Evolutionary conservation across 805 yeast species (phyloP).

Genomic region (Aciculoconidium aculeatum): DNA sequence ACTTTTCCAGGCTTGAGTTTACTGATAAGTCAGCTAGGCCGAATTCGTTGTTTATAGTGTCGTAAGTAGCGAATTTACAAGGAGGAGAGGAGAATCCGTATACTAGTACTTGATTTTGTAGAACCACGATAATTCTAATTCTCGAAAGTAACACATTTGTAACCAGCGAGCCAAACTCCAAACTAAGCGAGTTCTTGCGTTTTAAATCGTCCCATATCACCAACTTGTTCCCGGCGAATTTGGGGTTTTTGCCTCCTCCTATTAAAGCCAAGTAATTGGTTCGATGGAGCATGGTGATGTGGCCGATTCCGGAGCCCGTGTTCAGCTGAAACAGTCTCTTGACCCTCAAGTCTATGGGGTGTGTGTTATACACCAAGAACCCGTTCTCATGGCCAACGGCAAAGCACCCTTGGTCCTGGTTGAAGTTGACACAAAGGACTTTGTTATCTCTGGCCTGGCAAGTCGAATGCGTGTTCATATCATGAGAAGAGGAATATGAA

Average conservation of each 20-base stretch:
- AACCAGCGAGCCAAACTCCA: constrained; percentile 76
- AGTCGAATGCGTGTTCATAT: constrained; percentile 14
- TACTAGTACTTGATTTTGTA: constrained; percentile 61
- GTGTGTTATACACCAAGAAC: constrained; percentile 78
- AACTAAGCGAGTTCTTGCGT: constrained; percentile 59
- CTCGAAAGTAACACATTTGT: constrained; percentile 71
- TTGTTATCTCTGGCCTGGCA: constrained; percentile 19
- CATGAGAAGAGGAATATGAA: constrained; percentile 1
- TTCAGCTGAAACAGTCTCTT: constrained; percentile 19
- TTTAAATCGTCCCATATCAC: constrained; percentile 91
- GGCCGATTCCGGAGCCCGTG: constrained; percentile 61
- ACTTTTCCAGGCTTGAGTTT: constrained; percentile 18
- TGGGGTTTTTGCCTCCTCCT: constrained; percentile 83
- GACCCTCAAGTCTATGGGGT: constrained; percentile 77
- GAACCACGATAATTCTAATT: constrained; percentile 66
- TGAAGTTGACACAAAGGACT: constrained; percentile 61
- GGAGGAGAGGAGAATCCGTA: constrained; percentile 84
- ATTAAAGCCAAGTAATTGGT: constrained; percentile 87
- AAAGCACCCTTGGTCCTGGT: constrained; percentile 88
- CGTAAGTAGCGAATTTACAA: constrained; percentile 53
- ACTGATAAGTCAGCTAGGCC: constrained; percentile 59
- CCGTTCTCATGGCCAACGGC: constrained; percentile 79
- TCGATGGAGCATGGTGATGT: constrained; percentile 76
- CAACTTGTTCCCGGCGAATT: constrained; percentile 71
- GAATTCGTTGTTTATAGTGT: constrained; percentile 55